phyloP scores from a whole-genome alignment of 768 basidiomycete species.

The Harrya chromipes region DNA sequence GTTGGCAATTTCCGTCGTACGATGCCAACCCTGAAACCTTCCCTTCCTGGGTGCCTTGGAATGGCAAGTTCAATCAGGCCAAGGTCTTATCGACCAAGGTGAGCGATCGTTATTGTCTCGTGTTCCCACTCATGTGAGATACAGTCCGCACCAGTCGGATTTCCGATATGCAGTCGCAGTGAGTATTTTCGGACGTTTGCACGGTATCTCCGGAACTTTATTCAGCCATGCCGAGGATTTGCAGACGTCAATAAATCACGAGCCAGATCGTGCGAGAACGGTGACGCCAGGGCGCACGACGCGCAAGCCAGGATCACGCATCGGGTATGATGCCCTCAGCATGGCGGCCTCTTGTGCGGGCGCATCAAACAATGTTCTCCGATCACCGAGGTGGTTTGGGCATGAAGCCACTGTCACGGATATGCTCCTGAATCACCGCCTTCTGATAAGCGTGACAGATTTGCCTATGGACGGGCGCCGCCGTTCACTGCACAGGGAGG shows the following conservation, averaged over 20 bases:
- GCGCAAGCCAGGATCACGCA: background rate
- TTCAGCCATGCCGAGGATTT: slow-evolving; percentile 7
- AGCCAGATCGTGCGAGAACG: background rate
- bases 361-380: slow-evolving; percentile 26
- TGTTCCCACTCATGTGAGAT: slow-evolving; percentile 11
- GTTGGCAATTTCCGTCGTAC: background rate
- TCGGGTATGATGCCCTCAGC: slow-evolving; percentile 4
- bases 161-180: slow-evolving; percentile 2
- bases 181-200: background rate
- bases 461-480: slow-evolving; percentile 4
- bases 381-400: slow-evolving; percentile 28
- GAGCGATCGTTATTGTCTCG: slow-evolving; percentile 16
- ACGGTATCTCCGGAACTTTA: background rate
- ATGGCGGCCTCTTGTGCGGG: slow-evolving; percentile 25
- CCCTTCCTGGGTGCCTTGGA: slow-evolving; percentile 2
- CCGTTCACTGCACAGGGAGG: slow-evolving; percentile 21
- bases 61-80: slow-evolving; percentile 12
- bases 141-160: background rate
- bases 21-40: slow-evolving; percentile 1
- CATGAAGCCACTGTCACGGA: slow-evolving; percentile 44
- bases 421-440: slow-evolving; percentile 39
- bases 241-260: background rate
- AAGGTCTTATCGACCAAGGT: slow-evolving; percentile 19
- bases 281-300: background rate
- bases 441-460: slow-evolving; percentile 6